Conservation (phyloP, 225 moss, liverwort and hornwort species). For the Climacium dendroides region DNA sequence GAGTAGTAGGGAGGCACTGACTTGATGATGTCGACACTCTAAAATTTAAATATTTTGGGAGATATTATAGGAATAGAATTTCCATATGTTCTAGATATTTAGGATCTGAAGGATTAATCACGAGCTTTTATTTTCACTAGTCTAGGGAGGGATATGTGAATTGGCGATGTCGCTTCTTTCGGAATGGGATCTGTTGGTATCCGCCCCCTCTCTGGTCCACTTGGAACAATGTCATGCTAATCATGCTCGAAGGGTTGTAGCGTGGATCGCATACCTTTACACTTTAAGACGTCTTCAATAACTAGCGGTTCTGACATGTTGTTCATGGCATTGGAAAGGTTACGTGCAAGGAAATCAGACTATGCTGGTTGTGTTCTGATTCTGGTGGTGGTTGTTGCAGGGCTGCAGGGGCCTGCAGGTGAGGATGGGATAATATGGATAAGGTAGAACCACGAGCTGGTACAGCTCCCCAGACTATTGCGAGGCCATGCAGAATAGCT, state of each 20-base stretch:
- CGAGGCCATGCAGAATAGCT: slow-evolving; percentile 18
- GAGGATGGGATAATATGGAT: slow-evolving; percentile 48
- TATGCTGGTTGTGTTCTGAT: neutral
- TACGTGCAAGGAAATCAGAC: neutral
- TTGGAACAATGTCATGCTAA: neutral
- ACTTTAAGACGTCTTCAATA: neutral
- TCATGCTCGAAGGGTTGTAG: neutral
- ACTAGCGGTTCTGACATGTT: neutral
- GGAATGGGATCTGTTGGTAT: neutral
- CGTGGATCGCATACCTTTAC: neutral
- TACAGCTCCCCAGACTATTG: slow-evolving; percentile 14
- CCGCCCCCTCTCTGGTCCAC: neutral
- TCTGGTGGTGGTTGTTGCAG: neutral
- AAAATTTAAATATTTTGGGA: neutral
- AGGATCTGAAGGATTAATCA: neutral
- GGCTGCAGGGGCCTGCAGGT: slow-evolving; percentile 11
- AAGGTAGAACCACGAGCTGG: slow-evolving; percentile 25
- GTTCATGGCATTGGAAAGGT: neutral
- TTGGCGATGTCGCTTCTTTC: neutral
- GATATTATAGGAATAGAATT: neutral
- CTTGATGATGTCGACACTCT: neutral
- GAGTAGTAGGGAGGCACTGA: neutral
- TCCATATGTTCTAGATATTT: neutral
- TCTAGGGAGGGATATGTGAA: neutral
- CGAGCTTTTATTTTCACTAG: neutral